Evolutionary conservation across 2,329 filamentous ascomycete genomes (phyloP).

Genomic region (Epichloe gansuensis): DNA sequence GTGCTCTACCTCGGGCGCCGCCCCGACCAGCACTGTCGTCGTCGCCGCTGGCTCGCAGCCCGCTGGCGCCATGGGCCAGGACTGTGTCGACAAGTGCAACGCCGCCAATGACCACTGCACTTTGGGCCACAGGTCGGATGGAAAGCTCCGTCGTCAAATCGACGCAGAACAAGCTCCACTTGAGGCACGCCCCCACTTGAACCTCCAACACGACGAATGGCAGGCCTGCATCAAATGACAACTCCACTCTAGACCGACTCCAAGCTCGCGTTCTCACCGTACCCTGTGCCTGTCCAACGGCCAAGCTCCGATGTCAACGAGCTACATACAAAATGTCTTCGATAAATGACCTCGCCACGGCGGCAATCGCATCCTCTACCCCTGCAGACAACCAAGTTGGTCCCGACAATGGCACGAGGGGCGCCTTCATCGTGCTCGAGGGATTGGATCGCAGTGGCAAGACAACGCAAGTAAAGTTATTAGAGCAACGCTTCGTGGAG

Average conservation of each 20-base stretch:
- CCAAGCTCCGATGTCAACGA: no score
- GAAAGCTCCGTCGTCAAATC: background rate
- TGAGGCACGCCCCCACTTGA: no score
- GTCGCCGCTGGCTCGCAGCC: background rate
- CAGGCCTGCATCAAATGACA: no score
- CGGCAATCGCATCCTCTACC: conserved; percentile 30
- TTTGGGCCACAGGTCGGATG: background rate
- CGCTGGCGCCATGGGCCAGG: no score
- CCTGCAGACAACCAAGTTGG: background rate
- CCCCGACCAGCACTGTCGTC: background rate
- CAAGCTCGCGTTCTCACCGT: no score
- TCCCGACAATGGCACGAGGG: conserved; percentile 26
- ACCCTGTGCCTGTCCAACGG: no score
- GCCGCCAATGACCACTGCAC: no score
- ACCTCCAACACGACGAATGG: no score
- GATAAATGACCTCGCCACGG: conserved; percentile 36
- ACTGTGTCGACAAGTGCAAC: no score
- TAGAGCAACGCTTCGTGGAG: conserved; percentile 43
- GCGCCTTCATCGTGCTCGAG: conserved; percentile 72
- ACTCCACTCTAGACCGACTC: no score
- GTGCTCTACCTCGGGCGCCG: background rate
- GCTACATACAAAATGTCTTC: conserved; percentile 24
- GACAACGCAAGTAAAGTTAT: conserved; percentile 70
- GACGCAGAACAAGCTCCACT: no score
- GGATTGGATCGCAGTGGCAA: conserved; percentile 85